Base-by-base conservation (phyloP, 2,329 filamentous ascomycete species). In the Zymoseptoria tritici region DNA sequence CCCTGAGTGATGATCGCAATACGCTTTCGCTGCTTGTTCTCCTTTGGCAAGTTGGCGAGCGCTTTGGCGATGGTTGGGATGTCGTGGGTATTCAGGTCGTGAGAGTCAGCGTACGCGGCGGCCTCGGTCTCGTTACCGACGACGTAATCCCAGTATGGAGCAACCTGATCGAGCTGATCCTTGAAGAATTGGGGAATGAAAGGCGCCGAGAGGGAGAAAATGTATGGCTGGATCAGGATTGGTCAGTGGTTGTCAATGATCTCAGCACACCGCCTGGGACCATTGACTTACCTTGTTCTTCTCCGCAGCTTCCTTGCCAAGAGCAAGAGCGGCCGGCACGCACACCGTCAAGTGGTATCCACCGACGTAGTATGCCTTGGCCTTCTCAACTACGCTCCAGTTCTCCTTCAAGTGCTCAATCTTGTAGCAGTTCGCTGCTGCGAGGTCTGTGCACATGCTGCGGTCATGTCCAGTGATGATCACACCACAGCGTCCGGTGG, bases 151-250 rank as follows among this genome's bases (percentile, higher is more conserved):
- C 91, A 95, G 85, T 96, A 97, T 29, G 89, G 89, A 57, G 91
- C 82, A 57, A 89, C 88, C 70, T 86, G 86, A 77, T 96, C 91
- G 54, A 99, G 85, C 66, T 86, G 89, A 55, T 97, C 92, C 83
- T 97, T 97, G 88, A 97, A 99, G 84, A 97, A 96, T 74, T 96
- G 89, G 49, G 88, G 81, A 72, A 99, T 96, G 82, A 99, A 99
- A 61, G 94, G 94, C 7, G 94, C 94, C 56, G 91, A 94, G 62
- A 99, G 85, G 68, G 91, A 95, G 69, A 99, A 86, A 70, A 92
- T 85, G 76, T 97, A 96, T 63, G 82, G 74, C 82, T 84, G 62
- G 16, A 19, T 67, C 56, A 66, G 65, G 54, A 57, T 49, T 52
- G n/a, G 42, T 55, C 58, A 55, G 57, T 21, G 26, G 58, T 57